Percentiles rank a stretch among this genome's conserved stretches.
Conservation (phyloP, 2,329 filamentous ascomycete species). For the Penicillium sp. region DNA sequence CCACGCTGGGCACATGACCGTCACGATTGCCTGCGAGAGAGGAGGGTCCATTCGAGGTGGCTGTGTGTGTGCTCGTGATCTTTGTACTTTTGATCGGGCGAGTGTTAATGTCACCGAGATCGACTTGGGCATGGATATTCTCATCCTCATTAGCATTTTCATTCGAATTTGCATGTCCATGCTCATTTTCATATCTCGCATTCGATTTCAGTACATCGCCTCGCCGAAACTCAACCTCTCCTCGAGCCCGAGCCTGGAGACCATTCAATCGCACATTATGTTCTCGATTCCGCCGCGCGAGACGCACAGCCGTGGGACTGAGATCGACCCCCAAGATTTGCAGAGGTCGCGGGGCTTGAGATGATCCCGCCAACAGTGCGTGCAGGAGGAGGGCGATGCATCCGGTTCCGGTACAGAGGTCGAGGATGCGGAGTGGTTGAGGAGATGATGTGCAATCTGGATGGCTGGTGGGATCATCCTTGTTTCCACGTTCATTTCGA, state of each 20-base stretch:
- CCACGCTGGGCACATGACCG: too few relatives aligned
- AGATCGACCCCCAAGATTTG: slow-evolving; percentile 68
- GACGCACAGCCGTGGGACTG: slow-evolving; percentile 55
- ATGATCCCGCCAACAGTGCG: slow-evolving; percentile 46
- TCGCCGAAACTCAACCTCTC: slow-evolving; percentile 42
- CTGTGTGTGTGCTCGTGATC: too few relatives aligned
- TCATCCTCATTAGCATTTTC: too few relatives aligned
- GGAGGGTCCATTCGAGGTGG: too few relatives aligned
- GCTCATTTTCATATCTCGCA: too few relatives aligned
- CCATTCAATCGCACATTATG: slow-evolving; percentile 42
- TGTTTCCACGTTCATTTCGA: too few relatives aligned
- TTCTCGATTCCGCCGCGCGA: slow-evolving; percentile 60
- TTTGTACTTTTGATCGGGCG: too few relatives aligned
- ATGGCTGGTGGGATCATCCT: too few relatives aligned
- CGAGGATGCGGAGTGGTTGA: slow-evolving; percentile 59
- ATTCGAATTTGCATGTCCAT: too few relatives aligned
- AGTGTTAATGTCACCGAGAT: too few relatives aligned
- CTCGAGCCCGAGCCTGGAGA: slow-evolving; percentile 21
- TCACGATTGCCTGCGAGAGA: too few relatives aligned
- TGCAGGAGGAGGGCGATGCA: slow-evolving; percentile 79
- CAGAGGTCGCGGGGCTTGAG: slow-evolving; percentile 36
- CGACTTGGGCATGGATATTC: too few relatives aligned
- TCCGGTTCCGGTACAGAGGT: slow-evolving; percentile 85
- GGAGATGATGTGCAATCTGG: not conserved
- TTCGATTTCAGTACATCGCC: slow-evolving; percentile 38